These are phyloP conservation scores for Sporothrix humicola DNA, from an alignment of 2,329 filamentous ascomycete genomes.

Conservation along the genomic window DNA sequence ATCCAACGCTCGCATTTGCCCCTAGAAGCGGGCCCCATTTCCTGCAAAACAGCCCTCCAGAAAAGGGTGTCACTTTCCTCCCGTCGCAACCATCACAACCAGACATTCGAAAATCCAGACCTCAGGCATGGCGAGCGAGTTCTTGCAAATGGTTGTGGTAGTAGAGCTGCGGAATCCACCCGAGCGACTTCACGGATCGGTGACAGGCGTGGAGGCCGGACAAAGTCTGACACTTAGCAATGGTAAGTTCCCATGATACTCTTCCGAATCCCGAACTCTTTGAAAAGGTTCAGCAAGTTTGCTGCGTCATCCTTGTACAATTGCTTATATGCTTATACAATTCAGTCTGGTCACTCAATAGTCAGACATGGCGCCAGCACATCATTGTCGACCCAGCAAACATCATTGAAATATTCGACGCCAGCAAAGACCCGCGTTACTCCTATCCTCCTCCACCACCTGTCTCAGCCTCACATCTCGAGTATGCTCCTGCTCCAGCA, in stretches of 20 bases:
- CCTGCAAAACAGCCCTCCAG: background rate
- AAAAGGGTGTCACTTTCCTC: background rate
- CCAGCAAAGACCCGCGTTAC: constrained; percentile 31
- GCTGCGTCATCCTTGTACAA: too few species aligned
- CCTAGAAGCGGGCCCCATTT: background rate
- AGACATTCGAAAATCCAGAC: background rate
- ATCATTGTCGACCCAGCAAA: constrained; percentile 56
- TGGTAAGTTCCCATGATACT: constrained; percentile 55
- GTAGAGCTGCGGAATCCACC: constrained; percentile 64
- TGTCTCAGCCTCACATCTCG: background rate
- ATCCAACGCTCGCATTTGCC: too few species aligned
- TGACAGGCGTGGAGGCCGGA: constrained; percentile 70
- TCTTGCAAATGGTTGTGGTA: constrained; percentile 77
- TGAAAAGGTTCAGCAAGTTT: too few species aligned
- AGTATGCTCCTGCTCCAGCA: background rate
- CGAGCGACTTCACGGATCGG: constrained; percentile 70
- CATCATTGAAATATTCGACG: constrained; percentile 37
- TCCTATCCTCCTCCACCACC: constrained; percentile 31
- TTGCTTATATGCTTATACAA: constrained; percentile 3
- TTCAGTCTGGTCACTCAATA: constrained; percentile 50
- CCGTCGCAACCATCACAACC: background rate
- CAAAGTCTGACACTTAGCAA: constrained; percentile 73
- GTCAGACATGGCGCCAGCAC: constrained; percentile 49
- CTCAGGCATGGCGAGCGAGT: constrained; percentile 65
- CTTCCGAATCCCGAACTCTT: background rate